Percentiles rank a stretch among this genome's conserved stretches.
These are phyloP conservation scores for Leucocoprinus birnbaumii DNA, from an alignment of 768 basidiomycete species.

Conservation along the genomic window DNA sequence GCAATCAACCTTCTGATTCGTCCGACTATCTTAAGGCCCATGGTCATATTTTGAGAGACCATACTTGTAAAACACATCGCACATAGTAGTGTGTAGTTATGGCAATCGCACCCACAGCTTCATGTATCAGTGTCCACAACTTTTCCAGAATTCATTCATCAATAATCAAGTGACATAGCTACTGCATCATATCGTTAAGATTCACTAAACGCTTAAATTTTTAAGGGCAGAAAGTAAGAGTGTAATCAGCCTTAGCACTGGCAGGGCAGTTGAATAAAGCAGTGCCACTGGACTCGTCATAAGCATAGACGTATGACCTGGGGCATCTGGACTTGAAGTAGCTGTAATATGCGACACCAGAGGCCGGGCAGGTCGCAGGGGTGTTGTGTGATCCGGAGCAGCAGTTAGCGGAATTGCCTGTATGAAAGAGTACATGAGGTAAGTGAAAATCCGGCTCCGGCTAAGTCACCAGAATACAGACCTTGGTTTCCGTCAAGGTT, in stretches of 20 bases:
- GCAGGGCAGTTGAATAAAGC: slow-evolving; percentile 54
- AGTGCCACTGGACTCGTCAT: slow-evolving; percentile 46
- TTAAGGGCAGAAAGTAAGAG: slow-evolving; percentile 48
- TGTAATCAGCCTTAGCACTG: slow-evolving; percentile 39
- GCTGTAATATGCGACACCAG: slow-evolving; percentile 21
- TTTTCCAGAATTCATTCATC: too few relatives aligned
- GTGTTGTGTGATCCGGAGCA: slow-evolving; percentile 57
- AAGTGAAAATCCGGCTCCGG: not conserved
- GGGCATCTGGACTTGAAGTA: slow-evolving; percentile 45
- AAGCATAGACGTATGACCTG: slow-evolving; percentile 52
- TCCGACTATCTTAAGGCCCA: too few relatives aligned
- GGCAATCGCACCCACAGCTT: too few relatives aligned
- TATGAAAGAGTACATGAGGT: not conserved
- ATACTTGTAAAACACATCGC: too few relatives aligned
- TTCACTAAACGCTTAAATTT: too few relatives aligned
- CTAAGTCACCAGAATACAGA: slow-evolving; percentile 10
- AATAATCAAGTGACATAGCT: too few relatives aligned
- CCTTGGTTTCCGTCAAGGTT: slow-evolving; percentile 42
- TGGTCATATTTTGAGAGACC: too few relatives aligned
- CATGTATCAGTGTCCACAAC: too few relatives aligned
- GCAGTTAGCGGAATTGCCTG: slow-evolving; percentile 61
- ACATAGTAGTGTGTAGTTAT: too few relatives aligned
- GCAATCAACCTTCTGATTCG: too few relatives aligned
- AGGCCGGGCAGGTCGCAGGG: slow-evolving; percentile 40
- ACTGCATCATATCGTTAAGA: too few relatives aligned